phyloP scores from a whole-genome alignment of 768 basidiomycete species.

The Mycena epipterygia region DNA sequence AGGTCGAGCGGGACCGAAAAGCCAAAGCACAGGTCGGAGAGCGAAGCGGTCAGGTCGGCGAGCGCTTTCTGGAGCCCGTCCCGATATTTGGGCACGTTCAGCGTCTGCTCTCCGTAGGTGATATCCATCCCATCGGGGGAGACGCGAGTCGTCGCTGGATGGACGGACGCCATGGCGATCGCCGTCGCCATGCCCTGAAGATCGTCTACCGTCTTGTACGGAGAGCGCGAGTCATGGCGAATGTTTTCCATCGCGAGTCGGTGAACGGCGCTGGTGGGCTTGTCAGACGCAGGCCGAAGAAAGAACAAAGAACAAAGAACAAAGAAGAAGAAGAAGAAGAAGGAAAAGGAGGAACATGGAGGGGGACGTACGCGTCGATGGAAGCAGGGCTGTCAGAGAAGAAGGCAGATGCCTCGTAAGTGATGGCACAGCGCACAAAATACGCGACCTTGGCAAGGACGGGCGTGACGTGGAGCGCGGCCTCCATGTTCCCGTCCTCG shows the following conservation, averaged over 20 bases:
- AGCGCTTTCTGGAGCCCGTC: neutral
- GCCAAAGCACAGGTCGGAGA: neutral
- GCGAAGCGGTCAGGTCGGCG: neutral
- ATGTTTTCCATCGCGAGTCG: neutral
- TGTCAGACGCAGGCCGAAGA: too few species aligned
- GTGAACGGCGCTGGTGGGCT: neutral
- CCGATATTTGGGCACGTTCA: neutral
- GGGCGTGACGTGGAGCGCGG: neutral
- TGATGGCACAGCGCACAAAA: neutral
- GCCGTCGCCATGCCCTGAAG: neutral
- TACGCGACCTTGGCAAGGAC: neutral
- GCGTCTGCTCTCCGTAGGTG: neutral
- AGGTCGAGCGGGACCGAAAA: neutral
- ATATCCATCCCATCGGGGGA: neutral
- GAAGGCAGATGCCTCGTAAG: neutral
- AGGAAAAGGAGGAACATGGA: too few species aligned
- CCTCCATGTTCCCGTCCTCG: neutral
- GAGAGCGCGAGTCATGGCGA: neutral
- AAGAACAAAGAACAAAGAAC: too few species aligned
- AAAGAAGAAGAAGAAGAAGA: too few species aligned
- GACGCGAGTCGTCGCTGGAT: neutral
- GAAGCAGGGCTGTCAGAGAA: too few species aligned
- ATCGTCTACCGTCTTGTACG: neutral
- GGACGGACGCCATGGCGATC: neutral
- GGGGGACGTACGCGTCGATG: too few species aligned